Conservation (phyloP, 805 yeast genomes). For the Diddensiella caesifluorescens region DNA sequence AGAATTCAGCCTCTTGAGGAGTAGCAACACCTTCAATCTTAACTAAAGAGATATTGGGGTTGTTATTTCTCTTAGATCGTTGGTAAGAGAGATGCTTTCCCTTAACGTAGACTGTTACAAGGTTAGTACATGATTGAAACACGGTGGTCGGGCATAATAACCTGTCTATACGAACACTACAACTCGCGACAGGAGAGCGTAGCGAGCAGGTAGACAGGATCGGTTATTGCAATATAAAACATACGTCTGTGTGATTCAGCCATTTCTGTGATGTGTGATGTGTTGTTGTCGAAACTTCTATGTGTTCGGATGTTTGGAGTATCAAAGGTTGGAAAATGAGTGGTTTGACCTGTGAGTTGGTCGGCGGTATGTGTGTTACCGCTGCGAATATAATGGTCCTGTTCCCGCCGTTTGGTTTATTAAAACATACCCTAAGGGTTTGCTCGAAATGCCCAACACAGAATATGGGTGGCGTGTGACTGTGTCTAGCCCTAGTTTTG, state of each 20-base stretch:
- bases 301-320: background rate
- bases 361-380: too few species aligned
- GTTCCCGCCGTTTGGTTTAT: too few species aligned
- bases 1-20: slow-evolving; percentile 95
- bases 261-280: slow-evolving; percentile 45
- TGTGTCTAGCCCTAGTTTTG: slow-evolving; percentile 5
- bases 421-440: too few species aligned
- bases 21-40: slow-evolving; percentile 93
- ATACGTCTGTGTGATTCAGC: slow-evolving; percentile 98
- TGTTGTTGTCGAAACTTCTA: slow-evolving; percentile 3
- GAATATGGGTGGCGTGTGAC: too few species aligned
- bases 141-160: slow-evolving; percentile 1
- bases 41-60: slow-evolving; percentile 96
- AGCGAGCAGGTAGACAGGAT: too few species aligned
- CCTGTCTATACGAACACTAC: too few species aligned
- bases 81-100: slow-evolving; percentile 99
- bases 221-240: too few species aligned
- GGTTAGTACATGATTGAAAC: slow-evolving; percentile 5
- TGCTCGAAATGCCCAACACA: too few species aligned
- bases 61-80: slow-evolving; percentile 96
- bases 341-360: too few species aligned
- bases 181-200: too few species aligned
- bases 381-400: too few species aligned
- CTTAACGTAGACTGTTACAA: slow-evolving; percentile 91
- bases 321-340: background rate